Conservation (phyloP, 2,329 filamentous ascomycete genomes). For the Hypoxylon sp. region DNA sequence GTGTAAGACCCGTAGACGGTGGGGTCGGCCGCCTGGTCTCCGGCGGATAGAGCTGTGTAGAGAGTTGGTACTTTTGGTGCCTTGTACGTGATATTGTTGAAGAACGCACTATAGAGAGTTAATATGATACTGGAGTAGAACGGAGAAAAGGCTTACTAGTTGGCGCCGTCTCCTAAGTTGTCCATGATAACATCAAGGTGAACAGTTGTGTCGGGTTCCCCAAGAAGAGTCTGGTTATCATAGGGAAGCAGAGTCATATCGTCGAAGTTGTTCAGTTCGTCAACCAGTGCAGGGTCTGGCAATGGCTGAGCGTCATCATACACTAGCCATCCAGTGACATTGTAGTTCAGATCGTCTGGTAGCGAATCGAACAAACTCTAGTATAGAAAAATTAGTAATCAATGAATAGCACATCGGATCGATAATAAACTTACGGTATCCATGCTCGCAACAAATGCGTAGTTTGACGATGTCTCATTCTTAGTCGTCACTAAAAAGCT, state of each 20-base stretch:
- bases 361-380: conserved; percentile 77
- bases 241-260: conserved; percentile 79
- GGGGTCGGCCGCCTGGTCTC: conserved; percentile 70
- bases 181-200: conserved; percentile 76
- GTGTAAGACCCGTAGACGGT: conserved; percentile 76
- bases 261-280: conserved; percentile 78
- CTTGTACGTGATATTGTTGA: conserved; percentile 84
- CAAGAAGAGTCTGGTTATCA: conserved; percentile 73
- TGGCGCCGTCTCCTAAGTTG: conserved; percentile 76
- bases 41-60: conserved; percentile 79
- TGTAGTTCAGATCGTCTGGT: conserved; percentile 77
- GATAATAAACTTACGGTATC: conserved; percentile 67
- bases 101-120: conserved; percentile 64
- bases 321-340: conserved; percentile 75
- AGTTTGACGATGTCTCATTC: conserved; percentile 74
- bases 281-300: conserved; percentile 67
- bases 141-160: conserved; percentile 71
- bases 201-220: conserved; percentile 74
- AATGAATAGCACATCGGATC: background rate
- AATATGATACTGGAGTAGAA: conserved; percentile 60
- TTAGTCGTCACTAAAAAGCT: conserved; percentile 75
- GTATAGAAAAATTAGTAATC: conserved; percentile 35
- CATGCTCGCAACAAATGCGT: conserved; percentile 78
- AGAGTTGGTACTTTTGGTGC: conserved; percentile 82
- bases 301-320: conserved; percentile 65